Percentiles rank a stretch among this genome's conserved stretches.
phyloP scores from a whole-genome alignment of 1,284 basidiomycete genomes.

The Amylostereum areolatum region DNA sequence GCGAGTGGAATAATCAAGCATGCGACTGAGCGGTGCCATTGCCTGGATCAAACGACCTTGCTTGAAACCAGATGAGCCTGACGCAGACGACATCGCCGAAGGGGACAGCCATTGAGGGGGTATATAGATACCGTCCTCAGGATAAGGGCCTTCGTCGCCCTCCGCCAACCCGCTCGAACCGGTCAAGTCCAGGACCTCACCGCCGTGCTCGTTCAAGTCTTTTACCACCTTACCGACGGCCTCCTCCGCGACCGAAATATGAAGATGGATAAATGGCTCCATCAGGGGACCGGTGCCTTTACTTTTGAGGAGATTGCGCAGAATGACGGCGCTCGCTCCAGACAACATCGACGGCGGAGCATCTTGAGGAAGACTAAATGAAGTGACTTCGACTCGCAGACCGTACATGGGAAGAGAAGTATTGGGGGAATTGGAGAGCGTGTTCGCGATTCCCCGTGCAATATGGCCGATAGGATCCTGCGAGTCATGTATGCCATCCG shows the following conservation, averaged over 20 bases:
- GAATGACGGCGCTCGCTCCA: constrained; percentile 56
- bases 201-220: constrained; percentile 70
- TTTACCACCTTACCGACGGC: constrained; percentile 68
- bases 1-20: constrained; percentile 77
- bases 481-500: constrained; percentile 41
- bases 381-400: constrained; percentile 49
- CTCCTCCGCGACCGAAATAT: constrained; percentile 59
- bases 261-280: constrained; percentile 68
- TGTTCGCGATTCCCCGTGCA: constrained; percentile 59
- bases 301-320: constrained; percentile 53
- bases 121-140: constrained; percentile 61
- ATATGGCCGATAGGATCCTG: constrained; percentile 43
- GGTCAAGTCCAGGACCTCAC: constrained; percentile 64
- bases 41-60: constrained; percentile 61
- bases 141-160: constrained; percentile 41
- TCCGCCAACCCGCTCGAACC: constrained; percentile 29
- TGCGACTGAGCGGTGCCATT: constrained; percentile 68
- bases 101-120: constrained; percentile 72
- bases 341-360: constrained; percentile 49
- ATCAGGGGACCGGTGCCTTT: constrained; percentile 64
- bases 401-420: constrained; percentile 63
- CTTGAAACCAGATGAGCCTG: constrained; percentile 21
- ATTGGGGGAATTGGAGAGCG: constrained; percentile 71
- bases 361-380: constrained; percentile 34
- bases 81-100: constrained; percentile 38